Base-by-base conservation (phyloP, 1,139 yeast genomes). In the Suhomyces bokatorum region DNA sequence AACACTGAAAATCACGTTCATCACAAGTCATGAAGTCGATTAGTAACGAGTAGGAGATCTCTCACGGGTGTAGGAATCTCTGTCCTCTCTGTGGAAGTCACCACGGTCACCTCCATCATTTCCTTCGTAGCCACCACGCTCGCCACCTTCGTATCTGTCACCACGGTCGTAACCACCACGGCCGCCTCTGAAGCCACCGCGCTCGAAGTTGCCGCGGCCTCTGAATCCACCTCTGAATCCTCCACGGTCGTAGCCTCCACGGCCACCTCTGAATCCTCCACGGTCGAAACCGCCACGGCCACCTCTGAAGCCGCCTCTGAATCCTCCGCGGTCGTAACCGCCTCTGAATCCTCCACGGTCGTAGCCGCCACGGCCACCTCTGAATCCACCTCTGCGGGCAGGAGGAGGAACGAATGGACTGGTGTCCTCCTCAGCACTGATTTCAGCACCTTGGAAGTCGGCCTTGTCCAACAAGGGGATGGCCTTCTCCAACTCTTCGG, bases 391-490 rank as follows among this genome's bases (percentile, higher is more conserved):
- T 60, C 81, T 75, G 71, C 83, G 74, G 53, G 81, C 73, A 51
- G 80, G 77, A 44, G 84, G 80, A 55, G 88, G 85, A 54, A 84
- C 77, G 58, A 85, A 85, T 52, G 91, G 90, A 59, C 86, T 78
- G 59, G 86, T 85, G 64, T 88, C 96, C 70, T 82, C 89, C 68
- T 83, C 88, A 48, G 91, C 87, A 49, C 77, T 65, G 48, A 88
- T 70, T 43, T 75, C 70, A 46, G 80, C 64, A 52, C 87, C 96
- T 62, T 81, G 80, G 75, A 80, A 84, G 50, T 83, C 90, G 50
- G 81, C 71, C 57, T 85, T 87, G 66, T 84, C 83, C 58, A 88
- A 74, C 60, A 79, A 77, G 46, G 81, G 81, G 51, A 87, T 69
- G 41, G 95, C 87, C 53, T 77, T 77, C 49, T 78, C 83, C 66